phyloP scores from a whole-genome alignment of 2,329 filamentous ascomycete species.

The Fusarium tuaranense region DNA sequence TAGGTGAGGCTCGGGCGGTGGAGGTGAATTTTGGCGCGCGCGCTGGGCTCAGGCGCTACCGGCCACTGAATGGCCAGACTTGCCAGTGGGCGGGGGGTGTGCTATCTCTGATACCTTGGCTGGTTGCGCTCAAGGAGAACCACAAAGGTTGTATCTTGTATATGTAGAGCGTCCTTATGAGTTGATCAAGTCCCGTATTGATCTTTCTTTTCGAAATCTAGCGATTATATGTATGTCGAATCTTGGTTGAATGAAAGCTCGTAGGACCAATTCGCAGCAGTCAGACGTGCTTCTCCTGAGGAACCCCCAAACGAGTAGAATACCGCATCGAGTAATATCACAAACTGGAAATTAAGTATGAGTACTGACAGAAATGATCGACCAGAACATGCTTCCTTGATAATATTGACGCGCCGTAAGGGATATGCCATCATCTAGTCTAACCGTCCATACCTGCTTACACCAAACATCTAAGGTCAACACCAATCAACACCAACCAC shows the following conservation, averaged over 20 bases:
- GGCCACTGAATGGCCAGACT: constrained; percentile 22
- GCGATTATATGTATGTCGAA: background rate
- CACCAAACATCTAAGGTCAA: background rate
- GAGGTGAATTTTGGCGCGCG: constrained; percentile 32
- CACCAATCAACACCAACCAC: background rate
- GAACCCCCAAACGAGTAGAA: background rate
- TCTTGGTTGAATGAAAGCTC: background rate
- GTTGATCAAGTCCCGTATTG: background rate
- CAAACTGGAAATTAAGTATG: background rate
- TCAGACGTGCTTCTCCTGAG: background rate
- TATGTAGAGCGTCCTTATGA: background rate
- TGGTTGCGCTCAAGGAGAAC: background rate
- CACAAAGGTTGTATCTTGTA: background rate
- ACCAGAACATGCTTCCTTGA: background rate
- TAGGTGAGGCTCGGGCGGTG: constrained; percentile 30
- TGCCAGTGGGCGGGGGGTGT: constrained; percentile 7
- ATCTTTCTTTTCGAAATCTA: background rate
- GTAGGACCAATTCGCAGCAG: background rate
- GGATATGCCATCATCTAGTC: background rate
- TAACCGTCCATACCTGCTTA: background rate
- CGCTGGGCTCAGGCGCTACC: constrained; percentile 35
- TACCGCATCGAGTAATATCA: background rate
- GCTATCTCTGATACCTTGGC: background rate
- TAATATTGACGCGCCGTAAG: background rate
- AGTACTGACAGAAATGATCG: background rate